Percentiles rank a stretch among this genome's conserved stretches.
phyloP scores from a whole-genome alignment of 192 early-diverging fungal genomes.

The Phycomyces nitens region DNA sequence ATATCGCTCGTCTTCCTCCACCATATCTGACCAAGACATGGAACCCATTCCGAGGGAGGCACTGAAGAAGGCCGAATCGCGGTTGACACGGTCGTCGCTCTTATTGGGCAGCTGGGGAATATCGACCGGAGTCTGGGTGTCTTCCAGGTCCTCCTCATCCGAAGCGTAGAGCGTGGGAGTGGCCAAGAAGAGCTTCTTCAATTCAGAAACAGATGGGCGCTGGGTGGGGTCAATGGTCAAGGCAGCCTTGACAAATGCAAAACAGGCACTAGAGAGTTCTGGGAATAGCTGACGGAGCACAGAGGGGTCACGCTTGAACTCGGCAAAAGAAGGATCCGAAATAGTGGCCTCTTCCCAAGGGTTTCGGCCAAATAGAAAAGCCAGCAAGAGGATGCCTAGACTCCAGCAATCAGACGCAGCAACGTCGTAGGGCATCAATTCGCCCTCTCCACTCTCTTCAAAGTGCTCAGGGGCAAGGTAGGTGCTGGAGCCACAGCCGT shows the following conservation, averaged over 20 bases:
- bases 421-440: conserved; percentile 44
- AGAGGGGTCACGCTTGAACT: conserved; percentile 44
- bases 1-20: conserved; percentile 30
- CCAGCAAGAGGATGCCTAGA: conserved; percentile 73
- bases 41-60: conserved; percentile 1
- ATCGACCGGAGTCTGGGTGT: conserved; percentile 15
- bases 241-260: conserved; percentile 42
- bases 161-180: conserved; percentile 12
- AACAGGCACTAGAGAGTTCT: conserved; percentile 33
- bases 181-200: conserved; percentile 24
- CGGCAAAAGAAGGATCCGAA: conserved; percentile 47
- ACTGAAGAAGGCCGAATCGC: conserved; percentile 37
- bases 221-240: conserved; percentile 45
- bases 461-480: conserved; percentile 83
- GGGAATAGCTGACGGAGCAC: conserved; percentile 57
- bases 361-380: conserved; percentile 76
- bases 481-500: conserved; percentile 82
- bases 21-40: conserved; percentile 38
- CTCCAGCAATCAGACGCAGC: conserved; percentile 76
- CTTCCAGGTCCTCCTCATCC: conserved; percentile 13
- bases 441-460: conserved; percentile 17
- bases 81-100: conserved; percentile 2
- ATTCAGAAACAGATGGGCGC: conserved; percentile 36
- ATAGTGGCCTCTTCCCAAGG: conserved; percentile 66
- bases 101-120: conserved; percentile 21